Evolutionary conservation across 768 basidiomycete genomes (phyloP).

Genomic region (Galerina sulciceps): DNA sequence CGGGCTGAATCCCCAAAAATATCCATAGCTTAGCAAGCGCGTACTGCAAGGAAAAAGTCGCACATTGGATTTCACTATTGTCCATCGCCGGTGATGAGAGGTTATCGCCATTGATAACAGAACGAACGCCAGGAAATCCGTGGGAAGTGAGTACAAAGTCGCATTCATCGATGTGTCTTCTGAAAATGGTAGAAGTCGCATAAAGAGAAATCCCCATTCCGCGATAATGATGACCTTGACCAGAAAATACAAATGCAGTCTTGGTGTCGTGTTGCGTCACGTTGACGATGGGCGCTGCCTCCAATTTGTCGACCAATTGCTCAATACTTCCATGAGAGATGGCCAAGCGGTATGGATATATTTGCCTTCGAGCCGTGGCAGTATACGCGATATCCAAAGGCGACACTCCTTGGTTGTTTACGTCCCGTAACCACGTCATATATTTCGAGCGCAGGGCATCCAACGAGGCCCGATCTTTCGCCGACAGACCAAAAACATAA

Average conservation of each 20-base stretch:
- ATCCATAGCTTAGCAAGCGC: conserved; percentile 68
- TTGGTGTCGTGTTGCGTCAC: conserved; percentile 27
- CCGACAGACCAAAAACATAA: conserved; percentile 64
- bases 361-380: conserved; percentile 64
- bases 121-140: conserved; percentile 56
- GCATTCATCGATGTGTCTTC: conserved; percentile 58
- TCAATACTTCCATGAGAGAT: conserved; percentile 45
- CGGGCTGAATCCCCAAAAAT: conserved; percentile 66
- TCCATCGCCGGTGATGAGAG: background rate
- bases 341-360: conserved; percentile 57
- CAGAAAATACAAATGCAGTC: conserved; percentile 72
- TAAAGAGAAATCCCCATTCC: conserved; percentile 70
- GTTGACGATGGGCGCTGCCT: conserved; percentile 34
- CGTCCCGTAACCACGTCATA: conserved; percentile 48
- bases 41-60: conserved; percentile 66
- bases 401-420: conserved; percentile 22
- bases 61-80: conserved; percentile 45
- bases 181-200: conserved; percentile 49
- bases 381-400: conserved; percentile 68
- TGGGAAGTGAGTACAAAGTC: conserved; percentile 48
- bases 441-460: conserved; percentile 51
- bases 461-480: conserved; percentile 53
- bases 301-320: conserved; percentile 53
- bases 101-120: conserved; percentile 38
- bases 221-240: conserved; percentile 70